Evolutionary conservation across 306 rosid species (phyloP).

Genomic region (Dryas drummondii): DNA sequence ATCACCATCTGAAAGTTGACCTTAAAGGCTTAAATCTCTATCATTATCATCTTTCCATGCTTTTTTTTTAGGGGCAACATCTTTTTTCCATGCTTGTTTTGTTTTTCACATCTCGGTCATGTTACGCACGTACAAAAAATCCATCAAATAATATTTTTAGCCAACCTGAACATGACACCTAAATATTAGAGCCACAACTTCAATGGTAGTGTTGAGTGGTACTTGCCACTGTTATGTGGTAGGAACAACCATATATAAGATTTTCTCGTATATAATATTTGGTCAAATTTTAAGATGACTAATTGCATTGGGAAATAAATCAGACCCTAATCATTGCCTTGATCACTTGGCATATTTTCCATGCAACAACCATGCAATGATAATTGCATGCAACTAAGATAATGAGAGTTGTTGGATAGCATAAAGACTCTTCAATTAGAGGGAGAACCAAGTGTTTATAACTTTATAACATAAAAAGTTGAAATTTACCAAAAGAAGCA

Average conservation of each 20-base stretch:
- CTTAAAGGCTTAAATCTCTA: neutral
- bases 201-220: neutral
- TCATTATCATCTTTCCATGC: neutral
- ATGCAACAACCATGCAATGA: neutral
- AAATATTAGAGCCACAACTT: neutral
- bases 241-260: too few species aligned
- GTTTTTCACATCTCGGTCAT: neutral
- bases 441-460: too few species aligned
- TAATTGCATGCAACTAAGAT: neutral
- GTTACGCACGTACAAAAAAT: neutral
- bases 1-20: neutral
- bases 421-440: neutral
- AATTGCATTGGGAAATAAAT: neutral
- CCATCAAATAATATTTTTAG: neutral
- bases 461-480: neutral
- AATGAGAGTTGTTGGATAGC: slow-evolving; percentile 5
- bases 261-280: neutral
- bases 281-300: neutral
- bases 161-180: neutral
- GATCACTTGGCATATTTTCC: neutral
- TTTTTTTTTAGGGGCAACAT: neutral
- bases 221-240: too few species aligned
- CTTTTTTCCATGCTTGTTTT: slow-evolving; percentile 5
- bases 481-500: slow-evolving; percentile 1
- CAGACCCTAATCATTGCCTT: slow-evolving; percentile 6